Evolutionary conservation across 2,329 filamentous ascomycete genomes (phyloP).

Genomic region (Talaromyces atroroseus): DNA sequence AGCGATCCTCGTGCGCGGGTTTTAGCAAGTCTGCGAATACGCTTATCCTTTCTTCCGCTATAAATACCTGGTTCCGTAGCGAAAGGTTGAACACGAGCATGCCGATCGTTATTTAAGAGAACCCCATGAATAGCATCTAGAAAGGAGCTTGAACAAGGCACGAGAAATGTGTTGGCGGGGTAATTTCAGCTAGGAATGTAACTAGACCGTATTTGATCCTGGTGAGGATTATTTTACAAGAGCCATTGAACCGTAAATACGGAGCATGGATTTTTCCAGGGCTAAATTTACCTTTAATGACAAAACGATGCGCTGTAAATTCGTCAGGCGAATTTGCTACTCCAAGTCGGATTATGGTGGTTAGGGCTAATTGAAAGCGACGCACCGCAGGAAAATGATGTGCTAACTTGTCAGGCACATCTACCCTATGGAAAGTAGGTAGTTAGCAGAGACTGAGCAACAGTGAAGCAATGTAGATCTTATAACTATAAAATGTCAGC

Average conservation of each 20-base stretch:
- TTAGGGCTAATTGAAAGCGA: background rate
- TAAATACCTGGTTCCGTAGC: background rate
- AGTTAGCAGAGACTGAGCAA: background rate
- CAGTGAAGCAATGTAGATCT: background rate
- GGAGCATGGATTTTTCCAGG: too few relatives aligned
- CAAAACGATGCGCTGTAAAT: too few relatives aligned
- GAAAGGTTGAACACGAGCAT: background rate
- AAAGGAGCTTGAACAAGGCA: background rate
- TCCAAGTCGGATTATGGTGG: too few relatives aligned
- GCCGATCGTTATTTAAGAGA: background rate
- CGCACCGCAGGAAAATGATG: background rate
- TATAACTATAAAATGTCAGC: background rate
- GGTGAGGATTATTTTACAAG: background rate
- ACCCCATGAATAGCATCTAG: background rate
- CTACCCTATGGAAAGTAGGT: background rate
- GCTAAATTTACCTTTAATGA: too few relatives aligned
- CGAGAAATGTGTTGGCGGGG: slow-evolving; percentile 3
- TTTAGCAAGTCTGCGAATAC: background rate
- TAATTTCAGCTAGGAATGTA: slow-evolving; percentile 4
- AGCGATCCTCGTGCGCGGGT: background rate
- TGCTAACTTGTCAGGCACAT: background rate
- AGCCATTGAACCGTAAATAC: too few relatives aligned
- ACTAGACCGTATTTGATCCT: background rate
- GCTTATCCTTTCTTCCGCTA: background rate
- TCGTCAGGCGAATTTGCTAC: too few relatives aligned